Evolutionary conservation across 2,329 filamentous ascomycete genomes (phyloP).

Genomic region (Massarina eburnea): DNA sequence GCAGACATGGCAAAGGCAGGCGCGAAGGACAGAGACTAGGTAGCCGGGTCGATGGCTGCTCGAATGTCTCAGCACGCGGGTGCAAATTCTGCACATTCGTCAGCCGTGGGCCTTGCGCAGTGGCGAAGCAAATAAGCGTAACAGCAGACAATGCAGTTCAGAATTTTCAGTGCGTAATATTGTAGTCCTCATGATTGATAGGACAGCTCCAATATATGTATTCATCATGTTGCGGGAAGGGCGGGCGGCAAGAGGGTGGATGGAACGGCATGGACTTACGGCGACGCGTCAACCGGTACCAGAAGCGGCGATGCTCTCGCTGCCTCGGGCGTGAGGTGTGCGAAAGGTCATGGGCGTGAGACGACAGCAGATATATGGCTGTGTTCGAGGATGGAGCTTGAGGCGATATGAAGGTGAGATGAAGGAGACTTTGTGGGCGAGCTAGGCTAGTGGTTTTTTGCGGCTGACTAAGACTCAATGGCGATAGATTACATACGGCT

Average conservation of each 20-base stretch:
- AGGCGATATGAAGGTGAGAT: constrained; percentile 9
- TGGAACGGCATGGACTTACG: constrained; percentile 13
- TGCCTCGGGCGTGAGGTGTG: constrained; percentile 1
- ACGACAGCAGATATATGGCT: constrained; percentile 20
- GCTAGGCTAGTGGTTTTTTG: background rate
- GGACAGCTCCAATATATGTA: constrained; percentile 77
- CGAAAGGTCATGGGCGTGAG: constrained; percentile 11
- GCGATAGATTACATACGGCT: constrained; percentile 3
- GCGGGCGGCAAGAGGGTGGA: background rate
- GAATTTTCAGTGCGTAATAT: constrained; percentile 47
- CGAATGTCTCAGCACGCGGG: constrained; percentile 6
- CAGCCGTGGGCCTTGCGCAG: constrained; percentile 16
- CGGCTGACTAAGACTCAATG: constrained; percentile 9
- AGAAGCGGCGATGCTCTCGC: background rate
- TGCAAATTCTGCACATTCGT: constrained; percentile 31
- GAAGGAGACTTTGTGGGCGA: constrained; percentile 2
- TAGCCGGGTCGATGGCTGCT: background rate
- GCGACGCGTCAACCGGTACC: background rate
- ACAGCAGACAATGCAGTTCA: constrained; percentile 33
- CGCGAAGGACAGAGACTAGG: background rate
- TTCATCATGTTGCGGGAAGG: constrained; percentile 56
- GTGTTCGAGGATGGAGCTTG: constrained; percentile 10
- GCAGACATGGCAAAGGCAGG: constrained; percentile 38
- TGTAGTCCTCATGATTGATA: constrained; percentile 58
- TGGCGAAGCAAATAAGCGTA: constrained; percentile 2